These are phyloP conservation scores for Aegilops speltoides DNA, from an alignment of 176 grass and related monocot species.

Conservation along the genomic window DNA sequence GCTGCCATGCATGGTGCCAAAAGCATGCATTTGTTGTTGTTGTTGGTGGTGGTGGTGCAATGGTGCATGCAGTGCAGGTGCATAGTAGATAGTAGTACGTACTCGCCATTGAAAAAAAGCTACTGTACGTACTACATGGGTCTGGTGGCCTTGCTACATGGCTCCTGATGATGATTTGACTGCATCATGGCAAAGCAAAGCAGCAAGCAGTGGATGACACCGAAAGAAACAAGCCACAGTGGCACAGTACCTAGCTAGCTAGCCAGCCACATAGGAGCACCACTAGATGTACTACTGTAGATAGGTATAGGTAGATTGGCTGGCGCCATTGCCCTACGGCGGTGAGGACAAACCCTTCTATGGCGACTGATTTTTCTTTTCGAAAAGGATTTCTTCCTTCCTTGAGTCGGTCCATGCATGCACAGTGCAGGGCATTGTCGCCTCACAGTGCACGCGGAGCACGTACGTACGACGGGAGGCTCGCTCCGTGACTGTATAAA, in stretches of 20 bases:
- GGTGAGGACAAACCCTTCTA: background rate
- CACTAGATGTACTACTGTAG: no score
- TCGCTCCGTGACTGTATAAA: background rate
- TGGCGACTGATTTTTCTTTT: background rate
- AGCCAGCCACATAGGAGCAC: no score
- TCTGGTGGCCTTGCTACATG: background rate
- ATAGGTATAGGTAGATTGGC: background rate
- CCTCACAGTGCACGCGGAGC: background rate
- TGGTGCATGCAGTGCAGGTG: no score
- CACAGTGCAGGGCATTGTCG: background rate
- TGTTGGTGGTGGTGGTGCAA: background rate
- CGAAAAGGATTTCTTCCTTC: background rate
- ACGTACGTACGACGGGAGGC: background rate
- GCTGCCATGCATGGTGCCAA: background rate
- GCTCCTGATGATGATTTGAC: slow-evolving; percentile 10
- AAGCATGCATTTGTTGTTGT: background rate
- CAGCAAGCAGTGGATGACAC: background rate
- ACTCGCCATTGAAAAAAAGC: background rate
- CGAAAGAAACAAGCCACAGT: background rate
- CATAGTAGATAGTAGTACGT: no score
- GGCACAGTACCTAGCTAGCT: background rate
- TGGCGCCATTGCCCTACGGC: background rate
- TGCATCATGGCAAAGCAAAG: background rate
- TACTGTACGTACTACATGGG: background rate
- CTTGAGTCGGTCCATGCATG: background rate